A percentile compares a stretch with the other conserved stretches of the same genome.
phyloP scores from a whole-genome alignment of 495 filamentous ascomycete genomes.

The Aspergillus ellipticus region DNA sequence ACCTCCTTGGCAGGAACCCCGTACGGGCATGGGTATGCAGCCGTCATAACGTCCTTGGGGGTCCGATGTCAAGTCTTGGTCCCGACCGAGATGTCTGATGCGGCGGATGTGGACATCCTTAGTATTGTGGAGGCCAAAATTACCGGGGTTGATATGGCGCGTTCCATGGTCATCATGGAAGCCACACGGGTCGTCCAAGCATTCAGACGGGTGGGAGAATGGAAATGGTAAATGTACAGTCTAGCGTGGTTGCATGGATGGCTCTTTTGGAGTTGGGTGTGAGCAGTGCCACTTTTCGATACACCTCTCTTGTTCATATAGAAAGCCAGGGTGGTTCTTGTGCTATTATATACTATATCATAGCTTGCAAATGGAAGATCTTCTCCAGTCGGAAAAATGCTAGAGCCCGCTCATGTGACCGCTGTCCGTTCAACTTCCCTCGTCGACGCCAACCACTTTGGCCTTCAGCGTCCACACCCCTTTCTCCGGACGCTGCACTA shows the following conservation, averaged over 20 bases:
- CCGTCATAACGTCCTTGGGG: constrained; percentile 32
- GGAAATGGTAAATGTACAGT: too few species aligned
- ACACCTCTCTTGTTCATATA: neutral
- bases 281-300: too few species aligned
- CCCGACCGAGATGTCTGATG: constrained; percentile 27
- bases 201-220: constrained; percentile 37
- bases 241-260: too few species aligned
- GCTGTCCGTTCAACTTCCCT: neutral
- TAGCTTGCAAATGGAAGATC: too few species aligned
- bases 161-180: constrained; percentile 47
- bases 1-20: constrained; percentile 29
- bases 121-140: constrained; percentile 59
- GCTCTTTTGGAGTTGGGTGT: too few species aligned
- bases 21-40: constrained; percentile 18
- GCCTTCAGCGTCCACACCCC: neutral
- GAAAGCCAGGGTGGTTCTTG: neutral
- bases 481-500: neutral
- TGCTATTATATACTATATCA: neutral
- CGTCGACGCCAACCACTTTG: neutral
- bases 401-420: neutral
- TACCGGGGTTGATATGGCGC: constrained; percentile 51
- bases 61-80: constrained; percentile 27
- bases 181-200: constrained; percentile 41
- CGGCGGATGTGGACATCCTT: constrained; percentile 29
- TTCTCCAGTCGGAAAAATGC: too few species aligned